Evolutionary conservation across 2,329 filamentous ascomycete genomes (phyloP).

Genomic region (Penicillium occitanis): DNA sequence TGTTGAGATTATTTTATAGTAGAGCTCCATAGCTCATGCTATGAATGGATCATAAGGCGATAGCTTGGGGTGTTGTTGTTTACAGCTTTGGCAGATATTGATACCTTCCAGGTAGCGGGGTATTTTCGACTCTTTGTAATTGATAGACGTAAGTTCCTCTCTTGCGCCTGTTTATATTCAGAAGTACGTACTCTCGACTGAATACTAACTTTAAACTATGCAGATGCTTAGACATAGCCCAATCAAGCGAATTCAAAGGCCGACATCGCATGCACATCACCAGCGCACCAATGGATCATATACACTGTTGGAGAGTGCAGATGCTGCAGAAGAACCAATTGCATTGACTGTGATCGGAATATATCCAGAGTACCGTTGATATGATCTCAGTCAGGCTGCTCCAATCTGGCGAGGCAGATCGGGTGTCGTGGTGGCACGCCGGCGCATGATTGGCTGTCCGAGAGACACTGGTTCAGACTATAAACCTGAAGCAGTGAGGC

Average conservation of each 20-base stretch:
- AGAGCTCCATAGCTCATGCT: background rate
- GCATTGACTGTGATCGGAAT: background rate
- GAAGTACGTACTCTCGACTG: background rate
- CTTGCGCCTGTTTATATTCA: background rate
- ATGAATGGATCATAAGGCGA: background rate
- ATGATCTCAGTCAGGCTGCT: background rate
- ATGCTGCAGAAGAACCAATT: background rate
- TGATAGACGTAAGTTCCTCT: background rate
- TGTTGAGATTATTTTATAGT: background rate
- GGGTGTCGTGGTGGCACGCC: slow-evolving; percentile 17
- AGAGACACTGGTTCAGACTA: background rate
- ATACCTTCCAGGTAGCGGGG: background rate
- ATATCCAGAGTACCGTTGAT: background rate
- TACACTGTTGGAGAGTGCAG: background rate
- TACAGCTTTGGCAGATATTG: background rate
- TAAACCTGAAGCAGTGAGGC: background rate
- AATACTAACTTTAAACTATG: background rate
- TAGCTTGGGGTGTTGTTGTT: background rate
- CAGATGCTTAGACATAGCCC: background rate
- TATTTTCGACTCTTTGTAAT: background rate
- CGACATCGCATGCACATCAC: slow-evolving; percentile 6
- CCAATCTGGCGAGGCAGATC: slow-evolving; percentile 9
- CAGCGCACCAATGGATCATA: slow-evolving; percentile 1
- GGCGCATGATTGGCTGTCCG: slow-evolving; percentile 10
- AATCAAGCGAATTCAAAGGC: background rate